Evolutionary conservation across 192 early-diverging fungal species (phyloP), one percentile per base, ranked within the genome.

Genomic region (Umbelopsis sp.): DNA sequence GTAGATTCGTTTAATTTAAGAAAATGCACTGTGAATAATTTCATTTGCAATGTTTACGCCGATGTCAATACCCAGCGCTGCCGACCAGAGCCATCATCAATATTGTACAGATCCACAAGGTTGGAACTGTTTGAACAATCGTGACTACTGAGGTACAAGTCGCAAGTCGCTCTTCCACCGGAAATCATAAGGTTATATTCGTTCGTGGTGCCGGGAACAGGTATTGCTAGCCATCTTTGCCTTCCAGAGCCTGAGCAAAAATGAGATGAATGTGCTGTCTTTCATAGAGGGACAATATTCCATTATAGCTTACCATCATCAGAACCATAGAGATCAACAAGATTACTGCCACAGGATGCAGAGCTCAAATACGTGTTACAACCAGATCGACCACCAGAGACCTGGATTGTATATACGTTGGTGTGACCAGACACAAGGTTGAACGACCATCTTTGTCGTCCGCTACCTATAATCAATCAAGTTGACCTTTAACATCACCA

Each of bases 381-480:
- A 2, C 66, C 66, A 29, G 66, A 67, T 25, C 66, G 66, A 47
- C 66, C 66, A 11, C 66, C 66, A 26, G 66, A 47, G 7, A 67
- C 66, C 26, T 45, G 20, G 14, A 67, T 67, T 11, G 34, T 67
- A 41, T 67, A 67, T 14, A 47, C 45, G 41, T 67, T 67, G 20
- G 66, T 43, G 44, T 67, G 25, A 0, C 66, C 66, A 43, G 66
- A 47, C 25, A 67, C 41, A 4, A 47, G 66, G 24, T 3, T 14
- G 43, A 67, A 45, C 7, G n/a, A 16, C 43, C 38, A 67, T 44
- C 43, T 8, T 22, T 67, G 66, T 45, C 66, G 22, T 20, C 66
- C 66, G n/a, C 56, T 62, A 1, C 56, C 56, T 62, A 20, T 17
- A 36, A 36, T 34, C 29, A 34, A 11, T 2, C 29, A n/a, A 11